phyloP scores from a whole-genome alignment of 768 basidiomycete species.

The Clavulina sp. region DNA sequence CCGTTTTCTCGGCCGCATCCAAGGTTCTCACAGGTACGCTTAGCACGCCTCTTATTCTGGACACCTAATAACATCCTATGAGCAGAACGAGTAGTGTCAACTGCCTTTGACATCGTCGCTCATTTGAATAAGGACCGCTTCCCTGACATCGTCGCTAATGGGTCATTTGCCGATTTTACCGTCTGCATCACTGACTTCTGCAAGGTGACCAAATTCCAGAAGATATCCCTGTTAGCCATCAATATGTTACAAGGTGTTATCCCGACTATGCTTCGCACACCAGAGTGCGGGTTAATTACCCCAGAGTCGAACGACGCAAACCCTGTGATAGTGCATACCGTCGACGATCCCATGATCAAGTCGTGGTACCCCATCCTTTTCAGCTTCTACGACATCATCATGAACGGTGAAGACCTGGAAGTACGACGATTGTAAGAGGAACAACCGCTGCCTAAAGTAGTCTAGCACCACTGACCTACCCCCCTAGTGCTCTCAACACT shows the following conservation, averaged over 20 bases:
- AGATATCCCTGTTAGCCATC: constrained; percentile 89
- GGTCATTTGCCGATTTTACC: constrained; percentile 87
- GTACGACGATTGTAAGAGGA: constrained; percentile 76
- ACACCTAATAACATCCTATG: neutral
- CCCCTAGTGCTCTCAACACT: constrained; percentile 78
- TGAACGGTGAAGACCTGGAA: constrained; percentile 98
- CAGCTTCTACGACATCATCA: constrained; percentile 98
- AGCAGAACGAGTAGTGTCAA: constrained; percentile 72
- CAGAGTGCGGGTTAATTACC: constrained; percentile 36
- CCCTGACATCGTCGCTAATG: constrained; percentile 73
- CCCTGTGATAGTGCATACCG: constrained; percentile 20
- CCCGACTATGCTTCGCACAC: constrained; percentile 72
- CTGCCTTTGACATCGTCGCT: constrained; percentile 92
- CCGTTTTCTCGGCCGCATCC: constrained; percentile 91
- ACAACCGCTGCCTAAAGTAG: neutral
- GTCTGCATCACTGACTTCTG: constrained; percentile 98
- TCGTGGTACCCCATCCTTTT: constrained; percentile 96
- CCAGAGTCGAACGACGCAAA: constrained; percentile 17
- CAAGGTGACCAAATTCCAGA: constrained; percentile 98
- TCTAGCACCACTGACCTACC: constrained; percentile 5
- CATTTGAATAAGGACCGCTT: constrained; percentile 85
- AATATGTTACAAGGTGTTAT: constrained; percentile 91
- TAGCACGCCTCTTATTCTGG: neutral
- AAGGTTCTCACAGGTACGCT: constrained; percentile 68
- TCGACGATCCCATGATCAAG: constrained; percentile 77